Evolutionary conservation across 371 early-diverging fungal species (phyloP).

Genomic region (Circinella minor): DNA sequence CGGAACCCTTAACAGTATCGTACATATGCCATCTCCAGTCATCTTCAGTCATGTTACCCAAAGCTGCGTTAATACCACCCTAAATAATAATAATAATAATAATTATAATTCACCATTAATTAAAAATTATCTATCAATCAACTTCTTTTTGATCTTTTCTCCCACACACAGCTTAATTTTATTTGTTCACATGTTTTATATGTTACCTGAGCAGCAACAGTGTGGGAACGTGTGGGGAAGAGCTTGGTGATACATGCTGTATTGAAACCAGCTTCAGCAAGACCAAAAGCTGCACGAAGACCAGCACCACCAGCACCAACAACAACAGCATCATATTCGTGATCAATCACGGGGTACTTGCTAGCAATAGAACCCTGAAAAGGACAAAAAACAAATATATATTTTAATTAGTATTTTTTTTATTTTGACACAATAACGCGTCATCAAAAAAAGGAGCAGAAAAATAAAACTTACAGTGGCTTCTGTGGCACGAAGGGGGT

Average conservation of each 20-base stretch:
- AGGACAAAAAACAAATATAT: not conserved
- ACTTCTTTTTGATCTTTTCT: not conserved
- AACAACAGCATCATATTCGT: constrained; percentile 96
- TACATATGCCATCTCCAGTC: constrained; percentile 99
- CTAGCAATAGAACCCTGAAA: constrained; percentile 61
- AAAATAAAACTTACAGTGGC: constrained; percentile 55
- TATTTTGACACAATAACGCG: not conserved
- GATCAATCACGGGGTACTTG: constrained; percentile 95
- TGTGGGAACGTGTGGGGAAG: constrained; percentile 98
- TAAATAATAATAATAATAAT: constrained; percentile 21
- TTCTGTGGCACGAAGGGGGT: constrained; percentile 75
- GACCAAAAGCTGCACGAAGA: constrained; percentile 97
- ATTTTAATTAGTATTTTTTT: not conserved
- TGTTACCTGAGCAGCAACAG: constrained; percentile 94
- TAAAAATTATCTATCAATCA: not conserved
- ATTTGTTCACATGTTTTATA: not conserved
- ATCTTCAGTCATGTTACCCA: constrained; percentile 98
- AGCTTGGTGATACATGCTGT: constrained; percentile 98
- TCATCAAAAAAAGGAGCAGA: not conserved
- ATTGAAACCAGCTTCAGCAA: constrained; percentile 96
- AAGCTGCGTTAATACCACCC: constrained; percentile 99
- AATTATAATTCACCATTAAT: not conserved
- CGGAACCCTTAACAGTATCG: constrained; percentile 98
- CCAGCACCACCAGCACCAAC: constrained; percentile 99
- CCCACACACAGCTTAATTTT: not conserved